Conservation (phyloP, 176 grass and related monocot genomes). For the Triticum timopheevii region DNA sequence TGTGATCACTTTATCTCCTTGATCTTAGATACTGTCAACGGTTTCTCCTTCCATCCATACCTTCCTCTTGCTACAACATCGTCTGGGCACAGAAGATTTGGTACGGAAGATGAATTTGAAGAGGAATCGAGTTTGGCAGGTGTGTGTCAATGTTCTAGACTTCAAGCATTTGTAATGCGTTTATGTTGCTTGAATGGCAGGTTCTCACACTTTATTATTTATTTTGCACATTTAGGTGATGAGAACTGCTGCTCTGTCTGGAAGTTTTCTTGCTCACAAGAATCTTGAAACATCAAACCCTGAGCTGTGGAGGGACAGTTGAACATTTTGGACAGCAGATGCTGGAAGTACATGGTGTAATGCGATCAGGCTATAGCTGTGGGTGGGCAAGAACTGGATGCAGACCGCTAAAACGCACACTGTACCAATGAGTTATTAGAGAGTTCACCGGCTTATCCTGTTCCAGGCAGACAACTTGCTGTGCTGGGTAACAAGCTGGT, state of each 20-base stretch:
- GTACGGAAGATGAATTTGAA: constrained; percentile 52
- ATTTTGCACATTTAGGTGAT: constrained; percentile 45
- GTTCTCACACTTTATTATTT: not conserved
- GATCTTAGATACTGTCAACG: constrained; percentile 82
- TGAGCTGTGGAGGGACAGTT: not conserved
- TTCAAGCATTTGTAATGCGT: not conserved
- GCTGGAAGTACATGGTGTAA: not conserved
- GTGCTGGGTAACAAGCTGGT: not conserved
- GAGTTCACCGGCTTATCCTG: not conserved
- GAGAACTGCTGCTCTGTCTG: constrained; percentile 87
- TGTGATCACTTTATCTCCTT: constrained; percentile 26
- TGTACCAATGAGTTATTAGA: not conserved
- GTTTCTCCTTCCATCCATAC: constrained; percentile 82
- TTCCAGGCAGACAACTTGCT: not conserved
- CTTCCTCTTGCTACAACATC: constrained; percentile 77
- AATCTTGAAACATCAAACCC: constrained; percentile 34
- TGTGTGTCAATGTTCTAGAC: constrained; percentile 25
- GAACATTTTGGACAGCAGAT: constrained; percentile 6
- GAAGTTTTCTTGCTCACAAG: constrained; percentile 57
- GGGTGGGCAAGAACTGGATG: constrained; percentile 1
- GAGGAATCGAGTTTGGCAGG: constrained; percentile 53
- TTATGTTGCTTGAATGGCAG: constrained; percentile 18
- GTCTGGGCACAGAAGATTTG: constrained; percentile 84
- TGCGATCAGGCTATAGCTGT: not conserved
- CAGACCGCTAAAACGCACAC: not conserved